Conservation (phyloP, 768 basidiomycete species). For the Boletus huronensis region DNA sequence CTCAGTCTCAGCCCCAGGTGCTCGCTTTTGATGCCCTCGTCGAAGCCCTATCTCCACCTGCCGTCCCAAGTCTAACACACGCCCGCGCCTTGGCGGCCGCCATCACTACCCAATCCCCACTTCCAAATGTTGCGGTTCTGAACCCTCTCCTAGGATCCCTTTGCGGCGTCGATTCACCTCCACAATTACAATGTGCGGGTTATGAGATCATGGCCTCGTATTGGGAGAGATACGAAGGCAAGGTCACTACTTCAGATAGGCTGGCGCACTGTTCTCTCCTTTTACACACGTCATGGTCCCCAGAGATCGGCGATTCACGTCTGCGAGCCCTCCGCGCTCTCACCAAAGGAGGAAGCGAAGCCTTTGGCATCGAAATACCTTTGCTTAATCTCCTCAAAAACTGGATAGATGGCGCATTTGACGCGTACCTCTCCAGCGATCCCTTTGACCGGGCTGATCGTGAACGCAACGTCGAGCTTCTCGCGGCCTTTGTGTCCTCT, state of each 20-base stretch:
- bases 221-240: slow-evolving; percentile 54
- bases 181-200: slow-evolving; percentile 60
- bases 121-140: slow-evolving; percentile 51
- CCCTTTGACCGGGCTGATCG: slow-evolving; percentile 49
- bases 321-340: slow-evolving; percentile 66
- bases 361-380: slow-evolving; percentile 59
- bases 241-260: slow-evolving; percentile 53
- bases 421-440: slow-evolving; percentile 39
- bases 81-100: slow-evolving; percentile 56
- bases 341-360: slow-evolving; percentile 56
- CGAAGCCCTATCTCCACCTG: slow-evolving; percentile 44
- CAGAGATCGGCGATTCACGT: slow-evolving; percentile 69
- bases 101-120: slow-evolving; percentile 50
- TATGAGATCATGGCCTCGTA: slow-evolving; percentile 71
- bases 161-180: slow-evolving; percentile 52
- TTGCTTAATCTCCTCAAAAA: slow-evolving; percentile 53
- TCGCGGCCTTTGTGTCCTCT: slow-evolving; percentile 55
- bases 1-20: slow-evolving; percentile 26
- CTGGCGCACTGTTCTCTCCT: slow-evolving; percentile 65
- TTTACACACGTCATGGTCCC: slow-evolving; percentile 49
- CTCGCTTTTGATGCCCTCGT: slow-evolving; percentile 44
- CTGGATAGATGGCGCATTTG: slow-evolving; percentile 69
- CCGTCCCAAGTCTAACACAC: slow-evolving; percentile 63
- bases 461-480: slow-evolving; percentile 59
- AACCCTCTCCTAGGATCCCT: slow-evolving; percentile 59